Evolutionary conservation across 345 rosid species (phyloP).

Genomic region (Eucalyptus pauciflora): DNA sequence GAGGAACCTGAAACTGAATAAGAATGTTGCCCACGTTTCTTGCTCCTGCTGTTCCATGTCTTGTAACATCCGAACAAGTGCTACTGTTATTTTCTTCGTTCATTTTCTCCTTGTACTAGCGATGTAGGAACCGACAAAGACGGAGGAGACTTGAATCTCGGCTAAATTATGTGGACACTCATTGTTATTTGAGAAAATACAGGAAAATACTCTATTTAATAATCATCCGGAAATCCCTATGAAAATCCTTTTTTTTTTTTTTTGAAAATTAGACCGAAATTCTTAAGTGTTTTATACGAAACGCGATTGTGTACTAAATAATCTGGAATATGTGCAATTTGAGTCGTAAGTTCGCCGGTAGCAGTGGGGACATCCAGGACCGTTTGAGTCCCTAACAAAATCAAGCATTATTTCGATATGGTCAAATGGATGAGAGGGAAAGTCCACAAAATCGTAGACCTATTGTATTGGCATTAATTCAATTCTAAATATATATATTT

Average conservation of each 20-base stretch:
- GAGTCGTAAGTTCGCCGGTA: not conserved
- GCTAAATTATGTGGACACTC: not conserved
- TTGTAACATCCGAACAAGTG: not conserved
- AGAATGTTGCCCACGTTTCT: not conserved
- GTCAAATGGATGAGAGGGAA: not conserved
- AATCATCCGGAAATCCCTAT: not conserved
- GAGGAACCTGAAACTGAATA: conserved; percentile 27
- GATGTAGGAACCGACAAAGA: not conserved
- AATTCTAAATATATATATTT: no score
- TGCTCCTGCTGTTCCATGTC: not conserved
- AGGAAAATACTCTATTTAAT: not conserved
- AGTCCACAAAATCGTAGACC: not conserved
- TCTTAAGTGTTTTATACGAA: not conserved
- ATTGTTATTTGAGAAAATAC: not conserved
- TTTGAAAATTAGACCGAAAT: not conserved
- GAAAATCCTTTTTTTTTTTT: not conserved
- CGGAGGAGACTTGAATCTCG: not conserved
- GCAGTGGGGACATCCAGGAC: not conserved
- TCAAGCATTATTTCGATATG: not conserved
- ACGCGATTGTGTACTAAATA: not conserved
- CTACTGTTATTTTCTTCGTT: not conserved
- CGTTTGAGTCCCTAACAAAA: not conserved
- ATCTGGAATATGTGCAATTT: not conserved
- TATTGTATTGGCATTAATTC: not conserved
- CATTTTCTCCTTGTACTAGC: not conserved